These are phyloP conservation scores for Rhododendron henanense DNA, from an alignment of 148 eudicot genomes.

Conservation along the genomic window DNA sequence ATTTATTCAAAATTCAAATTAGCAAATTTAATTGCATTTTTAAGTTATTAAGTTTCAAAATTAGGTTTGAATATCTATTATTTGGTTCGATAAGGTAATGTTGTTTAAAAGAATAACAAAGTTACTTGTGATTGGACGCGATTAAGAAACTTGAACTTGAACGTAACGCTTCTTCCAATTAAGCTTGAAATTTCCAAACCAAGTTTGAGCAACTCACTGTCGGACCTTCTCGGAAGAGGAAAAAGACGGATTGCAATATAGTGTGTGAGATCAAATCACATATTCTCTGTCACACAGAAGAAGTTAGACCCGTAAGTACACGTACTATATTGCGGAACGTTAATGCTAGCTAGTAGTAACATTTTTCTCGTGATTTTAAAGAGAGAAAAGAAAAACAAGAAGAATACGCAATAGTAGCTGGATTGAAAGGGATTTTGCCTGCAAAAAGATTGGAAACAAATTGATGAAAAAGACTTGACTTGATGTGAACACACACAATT, in stretches of 20 bases:
- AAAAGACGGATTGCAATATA: background rate
- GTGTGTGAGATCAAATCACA: background rate
- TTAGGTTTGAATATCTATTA: no score
- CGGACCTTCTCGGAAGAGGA: background rate
- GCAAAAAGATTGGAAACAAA: background rate
- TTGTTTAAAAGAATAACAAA: no score
- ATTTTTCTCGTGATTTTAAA: background rate
- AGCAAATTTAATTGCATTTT: no score
- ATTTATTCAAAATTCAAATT: no score
- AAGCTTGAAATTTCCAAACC: background rate
- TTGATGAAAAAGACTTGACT: background rate
- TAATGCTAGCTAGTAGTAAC: no score
- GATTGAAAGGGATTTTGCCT: background rate
- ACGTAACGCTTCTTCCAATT: background rate
- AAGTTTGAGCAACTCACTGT: background rate
- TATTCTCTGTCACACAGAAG: no score
- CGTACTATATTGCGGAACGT: no score
- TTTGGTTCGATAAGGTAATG: no score
- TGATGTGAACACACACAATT: background rate
- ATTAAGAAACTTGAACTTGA: no score
- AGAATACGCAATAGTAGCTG: background rate
- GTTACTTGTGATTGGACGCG: background rate
- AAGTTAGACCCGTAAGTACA: no score
- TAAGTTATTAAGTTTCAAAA: no score
- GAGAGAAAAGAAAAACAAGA: background rate